A percentile compares a stretch with the other conserved stretches of the same genome.
phyloP scores from a whole-genome alignment of 768 basidiomycete species.

The Baorangia bicolor region DNA sequence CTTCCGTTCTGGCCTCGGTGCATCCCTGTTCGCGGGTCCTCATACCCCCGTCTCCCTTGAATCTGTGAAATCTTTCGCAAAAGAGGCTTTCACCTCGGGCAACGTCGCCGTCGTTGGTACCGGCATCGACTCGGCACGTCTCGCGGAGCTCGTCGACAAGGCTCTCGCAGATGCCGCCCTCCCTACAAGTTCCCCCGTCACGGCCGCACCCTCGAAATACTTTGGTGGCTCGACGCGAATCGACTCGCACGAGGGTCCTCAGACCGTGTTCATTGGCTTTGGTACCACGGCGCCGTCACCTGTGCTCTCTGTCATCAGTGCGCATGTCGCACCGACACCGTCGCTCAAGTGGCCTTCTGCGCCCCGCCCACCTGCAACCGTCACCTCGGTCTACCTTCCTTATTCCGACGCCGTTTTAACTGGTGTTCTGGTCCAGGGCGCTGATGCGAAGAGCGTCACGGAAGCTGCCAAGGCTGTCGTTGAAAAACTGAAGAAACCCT shows the following conservation, averaged over 20 bases:
- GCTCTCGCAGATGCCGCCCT: slow-evolving; percentile 47
- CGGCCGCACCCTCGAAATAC: slow-evolving; percentile 42
- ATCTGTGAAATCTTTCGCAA: slow-evolving; percentile 74
- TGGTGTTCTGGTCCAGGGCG: slow-evolving; percentile 76
- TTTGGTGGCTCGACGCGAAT: slow-evolving; percentile 88
- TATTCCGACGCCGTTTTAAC: slow-evolving; percentile 93
- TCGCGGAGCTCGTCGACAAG: slow-evolving; percentile 70
- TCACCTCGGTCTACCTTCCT: slow-evolving; percentile 74
- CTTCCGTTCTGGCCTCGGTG: slow-evolving; percentile 93
- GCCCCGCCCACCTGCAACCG: slow-evolving; percentile 59
- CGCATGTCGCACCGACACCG: slow-evolving; percentile 74
- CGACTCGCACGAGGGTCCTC: slow-evolving; percentile 55
- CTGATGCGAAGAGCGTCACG: slow-evolving; percentile 59
- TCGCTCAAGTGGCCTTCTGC: slow-evolving; percentile 84
- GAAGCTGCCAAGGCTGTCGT: slow-evolving; percentile 71
- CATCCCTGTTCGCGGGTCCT: slow-evolving; percentile 81
- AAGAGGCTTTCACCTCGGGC: slow-evolving; percentile 67
- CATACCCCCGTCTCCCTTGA: slow-evolving; percentile 60
- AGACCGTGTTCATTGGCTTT: slow-evolving; percentile 87
- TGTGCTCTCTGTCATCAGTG: slow-evolving; percentile 75
- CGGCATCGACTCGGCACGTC: slow-evolving; percentile 71
- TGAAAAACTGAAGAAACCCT: slow-evolving; percentile 55
- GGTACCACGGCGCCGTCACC: slow-evolving; percentile 68
- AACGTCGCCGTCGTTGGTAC: slow-evolving; percentile 88
- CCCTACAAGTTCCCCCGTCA: slow-evolving; percentile 37